Base-by-base conservation (phyloP, 169 alveolate genomes). In the Eimeria acervulina region DNA sequence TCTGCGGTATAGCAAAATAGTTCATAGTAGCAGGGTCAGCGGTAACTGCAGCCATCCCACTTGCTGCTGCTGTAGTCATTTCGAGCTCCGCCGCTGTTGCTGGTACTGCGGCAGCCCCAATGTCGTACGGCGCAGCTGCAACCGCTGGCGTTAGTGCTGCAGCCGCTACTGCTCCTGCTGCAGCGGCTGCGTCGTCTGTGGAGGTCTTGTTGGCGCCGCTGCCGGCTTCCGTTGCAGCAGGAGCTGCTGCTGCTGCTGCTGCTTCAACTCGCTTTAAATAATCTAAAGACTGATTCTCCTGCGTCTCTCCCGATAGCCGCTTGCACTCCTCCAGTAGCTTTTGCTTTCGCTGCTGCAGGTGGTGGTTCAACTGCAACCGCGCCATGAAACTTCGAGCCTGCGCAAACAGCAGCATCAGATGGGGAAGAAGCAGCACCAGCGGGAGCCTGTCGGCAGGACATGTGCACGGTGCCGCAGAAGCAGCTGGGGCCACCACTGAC, bases 311-410 rank as follows among this genome's bases (percentile, higher is more conserved):
- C 1, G 90, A 81, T 17, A 81, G 90, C 90, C 90, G 90, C 70
- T 28, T 81, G 90, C 90, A 81, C 28, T 81, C 90, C 68, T 47
- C 44, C 90, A 81, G 70, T 51, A 81, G 74, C 84, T 33, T 31
- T 70, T 76, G 61, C 90, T 81, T 81, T 70, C 85, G 84, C 84
- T 92, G 95, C 31, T 33, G 76, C 68, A 92, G 68, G 70, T 92
- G 95, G 83, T 76, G 51, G 51, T 92, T 70, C 12, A 92, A 70
- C 44, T 74, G 90, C 63, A 92, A 76, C 31, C 95, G 95, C 84
- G 95, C 95, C 66, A 92, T 52, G 47, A 92, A 92, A 21, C 81
- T 63, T 31, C 95, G 95, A 17, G 95, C 68, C 95, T 92, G 95
- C 85, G 40, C 26, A 38, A 42, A 59, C 51, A 66, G 59, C 68